These are phyloP conservation scores for Botrytis aclada DNA, from an alignment of 2,329 filamentous ascomycete species.

Conservation along the genomic window DNA sequence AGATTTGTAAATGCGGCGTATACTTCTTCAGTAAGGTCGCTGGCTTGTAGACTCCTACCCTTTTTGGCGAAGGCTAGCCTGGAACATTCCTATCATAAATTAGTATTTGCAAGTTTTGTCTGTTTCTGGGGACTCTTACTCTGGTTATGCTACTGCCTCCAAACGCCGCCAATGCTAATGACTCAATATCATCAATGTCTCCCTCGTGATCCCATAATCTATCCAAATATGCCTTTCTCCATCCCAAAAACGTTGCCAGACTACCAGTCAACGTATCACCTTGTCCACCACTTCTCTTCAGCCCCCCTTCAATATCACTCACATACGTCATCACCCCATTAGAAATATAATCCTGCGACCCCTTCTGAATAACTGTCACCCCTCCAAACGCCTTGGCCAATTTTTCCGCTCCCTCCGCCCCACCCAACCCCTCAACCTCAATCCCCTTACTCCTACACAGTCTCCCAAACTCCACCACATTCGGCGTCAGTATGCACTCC, in stretches of 20 bases:
- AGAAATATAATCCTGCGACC: conserved; percentile 74
- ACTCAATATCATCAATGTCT: conserved; percentile 51
- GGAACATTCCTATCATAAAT: conserved; percentile 66
- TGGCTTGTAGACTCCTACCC: conserved; percentile 85
- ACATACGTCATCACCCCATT: conserved; percentile 73
- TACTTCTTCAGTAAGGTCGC: conserved; percentile 88
- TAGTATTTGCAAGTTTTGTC: conserved; percentile 25
- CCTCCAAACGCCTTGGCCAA: conserved; percentile 77
- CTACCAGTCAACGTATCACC: conserved; percentile 92
- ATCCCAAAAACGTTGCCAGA: conserved; percentile 83
- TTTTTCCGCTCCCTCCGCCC: conserved; percentile 51
- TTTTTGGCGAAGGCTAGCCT: conserved; percentile 80
- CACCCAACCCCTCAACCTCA: conserved; percentile 47
- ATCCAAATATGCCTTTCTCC: conserved; percentile 83
- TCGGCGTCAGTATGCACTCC: conserved; percentile 87
- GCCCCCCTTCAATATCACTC: conserved; percentile 74
- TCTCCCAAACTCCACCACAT: conserved; percentile 86
- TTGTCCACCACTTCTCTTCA: conserved; percentile 90
- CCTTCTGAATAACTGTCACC: conserved; percentile 91
- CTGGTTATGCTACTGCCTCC: conserved; percentile 85
- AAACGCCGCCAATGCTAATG: conserved; percentile 77
- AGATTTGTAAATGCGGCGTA: conserved; percentile 75
- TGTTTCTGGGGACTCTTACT: conserved; percentile 45
- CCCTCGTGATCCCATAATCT: conserved; percentile 67
- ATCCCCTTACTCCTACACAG: conserved; percentile 74